Evolutionary conservation across 208 protist genomes (phyloP), one percentile per base, ranked within the genome.

Genomic region (Wallacemonas sp.): DNA sequence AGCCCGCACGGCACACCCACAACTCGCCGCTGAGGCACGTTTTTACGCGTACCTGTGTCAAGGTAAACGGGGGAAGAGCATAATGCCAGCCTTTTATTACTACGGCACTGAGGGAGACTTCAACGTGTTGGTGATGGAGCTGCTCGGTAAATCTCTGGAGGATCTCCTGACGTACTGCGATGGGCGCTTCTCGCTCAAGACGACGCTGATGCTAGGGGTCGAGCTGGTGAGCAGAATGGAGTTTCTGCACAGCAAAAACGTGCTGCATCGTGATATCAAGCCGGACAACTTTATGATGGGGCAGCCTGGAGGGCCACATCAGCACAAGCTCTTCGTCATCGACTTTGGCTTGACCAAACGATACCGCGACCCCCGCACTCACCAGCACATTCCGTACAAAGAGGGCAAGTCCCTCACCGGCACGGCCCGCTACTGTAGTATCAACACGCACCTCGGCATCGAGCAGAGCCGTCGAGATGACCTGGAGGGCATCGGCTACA

Each of bases 301-400:
- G 46, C 28, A 21, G 28, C 51, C 51, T 9, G 86, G 82, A 14
- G 83, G 89, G 22, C 84, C 86, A 63, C 95, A 96, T 71, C 86
- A 85, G 11, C 88, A 95, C 69, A 86, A 95, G 58, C 92, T 98
- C 17, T 97, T 98, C 80, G 84, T 99, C 27, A 99, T 99, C 72
- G 99, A 99, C 85, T 99, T 99, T 86, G 99, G 99, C 21, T 80
- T 99, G 17, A 95, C 98, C 27, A 99, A 99, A 86, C 97, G 95
- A 67, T 99, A 99, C 76, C 84, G 98, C 47, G 98, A 99, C 74
- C 90, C 97, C 14, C 93, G 94, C 59, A 99, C 98, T 22, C 93
- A 99, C 72, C 70, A 95, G 68, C 99, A 99, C 85, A 99, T 99
- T 51, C 95, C 98, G 1, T 99, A 99, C 79, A 89, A 96, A 56